phyloP scores from a whole-genome alignment of 495 filamentous ascomycete genomes.

The Lasiosphaeria ovina region DNA sequence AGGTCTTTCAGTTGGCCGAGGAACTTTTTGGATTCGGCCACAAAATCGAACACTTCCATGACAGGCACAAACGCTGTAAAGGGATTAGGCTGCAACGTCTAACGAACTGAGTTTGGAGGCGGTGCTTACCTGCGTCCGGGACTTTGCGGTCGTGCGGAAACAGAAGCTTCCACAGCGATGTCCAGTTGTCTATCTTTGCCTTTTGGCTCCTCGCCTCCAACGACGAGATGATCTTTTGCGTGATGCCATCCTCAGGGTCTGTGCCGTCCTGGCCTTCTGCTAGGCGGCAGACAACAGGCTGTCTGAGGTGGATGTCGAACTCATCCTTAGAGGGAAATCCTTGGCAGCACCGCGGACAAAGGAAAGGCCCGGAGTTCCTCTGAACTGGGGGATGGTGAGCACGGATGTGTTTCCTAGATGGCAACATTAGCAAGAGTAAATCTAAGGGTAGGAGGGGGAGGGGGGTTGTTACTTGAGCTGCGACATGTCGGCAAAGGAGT shows the following conservation, averaged over 20 bases:
- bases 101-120: neutral
- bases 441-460: too few relatives aligned
- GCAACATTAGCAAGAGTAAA: neutral
- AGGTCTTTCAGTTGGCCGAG: constrained; percentile 23
- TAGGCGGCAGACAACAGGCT: constrained; percentile 21
- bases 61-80: constrained; percentile 29
- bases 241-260: constrained; percentile 31
- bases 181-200: constrained; percentile 33
- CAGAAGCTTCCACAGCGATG: constrained; percentile 29
- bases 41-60: constrained; percentile 34
- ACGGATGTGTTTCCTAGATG: constrained; percentile 29
- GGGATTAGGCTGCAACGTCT: neutral
- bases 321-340: constrained; percentile 29
- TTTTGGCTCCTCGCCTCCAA: constrained; percentile 28
- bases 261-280: constrained; percentile 27
- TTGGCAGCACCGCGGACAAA: constrained; percentile 28
- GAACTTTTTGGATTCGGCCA: constrained; percentile 29
- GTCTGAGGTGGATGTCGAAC: constrained; percentile 27
- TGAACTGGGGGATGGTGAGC: constrained; percentile 33
- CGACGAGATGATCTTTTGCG: constrained; percentile 31
- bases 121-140: constrained; percentile 26
- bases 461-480: constrained; percentile 31
- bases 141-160: constrained; percentile 25
- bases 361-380: constrained; percentile 28
- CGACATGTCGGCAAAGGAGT: constrained; percentile 35